phyloP scores from a whole-genome alignment of 345 rosid species.

The Aquilaria malaccensis region DNA sequence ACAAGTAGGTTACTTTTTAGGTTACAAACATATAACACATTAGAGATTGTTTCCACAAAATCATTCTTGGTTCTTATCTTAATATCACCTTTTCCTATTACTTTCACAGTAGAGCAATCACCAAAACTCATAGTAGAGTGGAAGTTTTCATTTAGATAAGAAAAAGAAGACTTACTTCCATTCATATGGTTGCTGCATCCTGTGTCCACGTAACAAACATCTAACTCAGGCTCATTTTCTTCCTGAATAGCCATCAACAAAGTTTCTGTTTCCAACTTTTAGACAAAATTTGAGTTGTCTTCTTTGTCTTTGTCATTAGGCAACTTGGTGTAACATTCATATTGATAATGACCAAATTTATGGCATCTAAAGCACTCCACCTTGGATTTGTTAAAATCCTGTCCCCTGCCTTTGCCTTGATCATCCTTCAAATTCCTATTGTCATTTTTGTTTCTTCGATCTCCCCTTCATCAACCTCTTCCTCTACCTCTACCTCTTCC shows the following conservation, averaged over 20 bases:
- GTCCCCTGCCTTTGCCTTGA: slow-evolving; percentile 6
- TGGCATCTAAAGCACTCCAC: background rate
- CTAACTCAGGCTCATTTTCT: background rate
- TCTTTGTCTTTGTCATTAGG: slow-evolving; percentile 2
- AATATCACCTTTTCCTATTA: slow-evolving; percentile 1
- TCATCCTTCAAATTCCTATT: background rate
- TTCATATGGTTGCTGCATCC: background rate
- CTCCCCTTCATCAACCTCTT: background rate
- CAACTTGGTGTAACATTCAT: background rate
- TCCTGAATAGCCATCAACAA: background rate
- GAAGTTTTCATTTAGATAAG: background rate
- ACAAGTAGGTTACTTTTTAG: background rate
- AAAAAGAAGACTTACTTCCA: slow-evolving; percentile 6
- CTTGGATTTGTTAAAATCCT: slow-evolving; percentile 6
- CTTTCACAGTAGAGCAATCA: background rate
- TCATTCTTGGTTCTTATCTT: background rate
- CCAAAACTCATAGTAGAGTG: background rate
- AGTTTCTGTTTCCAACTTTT: background rate
- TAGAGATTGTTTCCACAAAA: background rate
- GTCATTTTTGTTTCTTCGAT: background rate
- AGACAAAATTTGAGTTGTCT: background rate
- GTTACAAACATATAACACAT: background rate
- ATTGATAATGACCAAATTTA: background rate
- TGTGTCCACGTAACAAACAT: background rate
- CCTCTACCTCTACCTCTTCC: slow-evolving; percentile 1